Conservation (phyloP, 768 basidiomycete genomes). For the Astraeus odoratus region DNA sequence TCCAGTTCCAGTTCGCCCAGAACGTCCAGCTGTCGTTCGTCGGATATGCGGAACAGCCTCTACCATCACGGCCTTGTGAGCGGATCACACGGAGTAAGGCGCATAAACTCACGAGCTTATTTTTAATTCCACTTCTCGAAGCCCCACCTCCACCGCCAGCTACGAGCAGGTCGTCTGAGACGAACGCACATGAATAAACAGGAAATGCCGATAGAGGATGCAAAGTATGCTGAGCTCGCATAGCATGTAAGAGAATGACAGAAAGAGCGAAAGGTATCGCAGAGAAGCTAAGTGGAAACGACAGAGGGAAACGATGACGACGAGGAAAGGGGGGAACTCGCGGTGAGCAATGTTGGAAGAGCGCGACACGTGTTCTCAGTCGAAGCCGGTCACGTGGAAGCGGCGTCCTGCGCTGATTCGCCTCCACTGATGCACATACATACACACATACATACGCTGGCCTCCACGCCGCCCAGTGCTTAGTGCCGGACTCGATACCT, state of each 20-base stretch:
- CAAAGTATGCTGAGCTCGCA: conserved; percentile 74
- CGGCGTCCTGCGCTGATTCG: too few species aligned
- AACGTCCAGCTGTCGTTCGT: conserved; percentile 46
- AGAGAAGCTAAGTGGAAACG: too few species aligned
- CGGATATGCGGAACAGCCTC: conserved; percentile 62
- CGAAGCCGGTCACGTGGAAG: background rate
- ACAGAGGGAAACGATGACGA: too few species aligned
- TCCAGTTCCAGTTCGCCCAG: conserved; percentile 70
- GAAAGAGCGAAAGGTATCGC: background rate
- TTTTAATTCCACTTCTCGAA: conserved; percentile 84
- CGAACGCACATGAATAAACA: conserved; percentile 80
- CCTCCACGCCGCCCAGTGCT: background rate
- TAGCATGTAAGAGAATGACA: conserved; percentile 25
- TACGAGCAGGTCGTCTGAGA: conserved; percentile 62
- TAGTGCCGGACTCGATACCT: background rate
- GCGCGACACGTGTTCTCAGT: background rate
- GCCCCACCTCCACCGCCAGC: conserved; percentile 90
- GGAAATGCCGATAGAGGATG: conserved; percentile 82
- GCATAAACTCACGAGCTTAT: conserved; percentile 66
- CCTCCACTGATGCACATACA: too few species aligned
- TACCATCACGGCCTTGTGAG: conserved; percentile 21
- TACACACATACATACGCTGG: too few species aligned
- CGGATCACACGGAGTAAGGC: conserved; percentile 1
- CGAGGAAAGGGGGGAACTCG: too few species aligned
- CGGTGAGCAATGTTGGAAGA: too few species aligned